phyloP scores from a whole-genome alignment of 306 rosid species.

The Oemleria cerasiformis region DNA sequence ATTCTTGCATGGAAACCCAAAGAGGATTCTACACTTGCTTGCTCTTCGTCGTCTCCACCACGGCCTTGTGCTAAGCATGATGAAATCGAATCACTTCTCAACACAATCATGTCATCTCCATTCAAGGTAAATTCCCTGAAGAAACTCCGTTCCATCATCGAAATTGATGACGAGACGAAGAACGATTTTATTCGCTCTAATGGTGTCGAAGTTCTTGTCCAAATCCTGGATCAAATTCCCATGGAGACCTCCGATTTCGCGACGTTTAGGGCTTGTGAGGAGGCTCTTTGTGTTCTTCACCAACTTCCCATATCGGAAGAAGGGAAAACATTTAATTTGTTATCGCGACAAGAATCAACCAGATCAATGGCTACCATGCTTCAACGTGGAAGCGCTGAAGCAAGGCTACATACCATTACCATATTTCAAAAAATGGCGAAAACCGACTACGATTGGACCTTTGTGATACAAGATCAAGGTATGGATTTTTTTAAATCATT shows the following conservation, averaged over 20 bases:
- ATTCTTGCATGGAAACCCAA: conserved; percentile 39
- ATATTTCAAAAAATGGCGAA: conserved; percentile 32
- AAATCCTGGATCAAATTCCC: conserved; percentile 31
- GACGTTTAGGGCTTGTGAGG: conserved; percentile 46
- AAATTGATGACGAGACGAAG: conserved; percentile 14
- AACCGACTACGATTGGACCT: conserved; percentile 35
- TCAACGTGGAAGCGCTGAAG: conserved; percentile 45
- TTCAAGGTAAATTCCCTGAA: conserved; percentile 47
- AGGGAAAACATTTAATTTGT: conserved; percentile 16
- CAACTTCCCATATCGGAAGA: conserved; percentile 27
- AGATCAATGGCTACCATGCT: conserved; percentile 40
- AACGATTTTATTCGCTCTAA: conserved; percentile 24
- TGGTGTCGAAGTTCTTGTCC: conserved; percentile 35
- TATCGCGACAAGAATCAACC: conserved; percentile 30
- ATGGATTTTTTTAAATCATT: conserved; percentile 47
- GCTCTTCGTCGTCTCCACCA: neutral
- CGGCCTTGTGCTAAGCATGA: neutral
- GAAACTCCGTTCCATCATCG: conserved; percentile 43
- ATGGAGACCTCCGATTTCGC: conserved; percentile 34
- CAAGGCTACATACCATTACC: conserved; percentile 34
- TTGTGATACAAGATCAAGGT: conserved; percentile 38
- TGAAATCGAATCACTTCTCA: conserved; percentile 30
- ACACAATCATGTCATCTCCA: conserved; percentile 44
- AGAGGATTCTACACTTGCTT: neutral
- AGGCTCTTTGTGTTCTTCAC: conserved; percentile 42